Conservation (phyloP, 192 early-diverging fungal species). For the Gonapodya prolifera region DNA sequence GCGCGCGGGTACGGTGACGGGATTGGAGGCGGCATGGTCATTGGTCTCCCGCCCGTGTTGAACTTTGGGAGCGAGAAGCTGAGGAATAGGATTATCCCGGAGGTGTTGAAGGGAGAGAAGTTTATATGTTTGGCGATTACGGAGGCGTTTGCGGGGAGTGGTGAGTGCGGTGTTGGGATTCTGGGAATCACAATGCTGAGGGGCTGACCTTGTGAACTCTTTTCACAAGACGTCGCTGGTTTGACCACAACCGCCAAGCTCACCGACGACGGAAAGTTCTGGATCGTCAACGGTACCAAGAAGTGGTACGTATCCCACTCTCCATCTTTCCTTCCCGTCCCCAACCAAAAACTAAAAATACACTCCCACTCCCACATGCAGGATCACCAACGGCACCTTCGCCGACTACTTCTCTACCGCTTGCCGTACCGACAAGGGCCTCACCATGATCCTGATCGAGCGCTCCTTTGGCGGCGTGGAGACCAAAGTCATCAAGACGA, state of each 20-base stretch:
- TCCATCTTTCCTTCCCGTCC: no score
- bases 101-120: constrained; percentile 31
- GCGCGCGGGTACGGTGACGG: constrained; percentile 8
- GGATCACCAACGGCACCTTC: constrained; percentile 24
- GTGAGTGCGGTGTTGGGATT: no score
- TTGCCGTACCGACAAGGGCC: constrained; percentile 33
- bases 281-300: constrained; percentile 39
- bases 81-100: constrained; percentile 24
- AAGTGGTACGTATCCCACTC: no score
- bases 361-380: no score
- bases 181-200: no score
- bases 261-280: constrained; percentile 28
- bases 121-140: constrained; percentile 38
- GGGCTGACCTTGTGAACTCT: no score
- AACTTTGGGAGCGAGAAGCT: constrained; percentile 30
- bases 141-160: no score
- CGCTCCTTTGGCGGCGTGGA: constrained; percentile 37
- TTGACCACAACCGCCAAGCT: constrained; percentile 32
- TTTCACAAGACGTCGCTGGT: no score
- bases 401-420: constrained; percentile 41
- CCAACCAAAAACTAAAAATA: no score
- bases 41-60: constrained; percentile 25
- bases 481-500: constrained; percentile 56
- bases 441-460: constrained; percentile 60
- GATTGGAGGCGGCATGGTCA: constrained; percentile 20